Evolutionary conservation across 257 asterid species (phyloP).

Genomic region (Solanum clarkiae): DNA sequence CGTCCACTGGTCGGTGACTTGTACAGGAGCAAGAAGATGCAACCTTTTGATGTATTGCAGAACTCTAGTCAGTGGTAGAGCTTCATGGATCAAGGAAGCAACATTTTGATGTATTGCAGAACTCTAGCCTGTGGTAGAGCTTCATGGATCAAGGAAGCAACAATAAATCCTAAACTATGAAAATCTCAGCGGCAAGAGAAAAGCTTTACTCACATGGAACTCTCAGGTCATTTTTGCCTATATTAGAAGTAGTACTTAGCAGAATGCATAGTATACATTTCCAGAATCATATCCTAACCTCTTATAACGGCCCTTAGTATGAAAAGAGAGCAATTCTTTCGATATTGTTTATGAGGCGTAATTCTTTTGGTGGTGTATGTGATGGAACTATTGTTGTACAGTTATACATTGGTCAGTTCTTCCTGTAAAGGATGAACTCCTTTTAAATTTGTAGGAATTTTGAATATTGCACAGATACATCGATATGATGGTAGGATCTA

Average conservation of each 20-base stretch:
- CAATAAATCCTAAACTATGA: background rate
- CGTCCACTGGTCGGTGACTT: slow-evolving; percentile 35
- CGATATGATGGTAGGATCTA: background rate
- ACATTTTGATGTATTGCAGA: background rate
- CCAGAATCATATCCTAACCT: background rate
- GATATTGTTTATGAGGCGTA: background rate
- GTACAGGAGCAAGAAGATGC: background rate
- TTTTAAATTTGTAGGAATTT: slow-evolving; percentile 7
- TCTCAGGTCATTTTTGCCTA: background rate
- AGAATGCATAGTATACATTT: background rate
- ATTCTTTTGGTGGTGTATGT: slow-evolving; percentile 10
- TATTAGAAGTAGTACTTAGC: background rate
- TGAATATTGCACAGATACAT: background rate
- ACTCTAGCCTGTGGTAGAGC: background rate
- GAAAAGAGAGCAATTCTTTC: background rate
- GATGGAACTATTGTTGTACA: slow-evolving; percentile 23
- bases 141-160: background rate
- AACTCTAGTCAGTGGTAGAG: background rate
- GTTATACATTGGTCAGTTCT: slow-evolving; percentile 10
- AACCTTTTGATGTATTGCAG: background rate
- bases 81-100: background rate
- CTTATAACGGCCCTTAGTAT: background rate
- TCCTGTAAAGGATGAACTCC: slow-evolving; percentile 6
- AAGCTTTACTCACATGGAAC: background rate
- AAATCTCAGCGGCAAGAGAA: background rate